Evolutionary conservation across 192 early-diverging fungal genomes (phyloP).

Genomic region (Glomus cerebriforme): DNA sequence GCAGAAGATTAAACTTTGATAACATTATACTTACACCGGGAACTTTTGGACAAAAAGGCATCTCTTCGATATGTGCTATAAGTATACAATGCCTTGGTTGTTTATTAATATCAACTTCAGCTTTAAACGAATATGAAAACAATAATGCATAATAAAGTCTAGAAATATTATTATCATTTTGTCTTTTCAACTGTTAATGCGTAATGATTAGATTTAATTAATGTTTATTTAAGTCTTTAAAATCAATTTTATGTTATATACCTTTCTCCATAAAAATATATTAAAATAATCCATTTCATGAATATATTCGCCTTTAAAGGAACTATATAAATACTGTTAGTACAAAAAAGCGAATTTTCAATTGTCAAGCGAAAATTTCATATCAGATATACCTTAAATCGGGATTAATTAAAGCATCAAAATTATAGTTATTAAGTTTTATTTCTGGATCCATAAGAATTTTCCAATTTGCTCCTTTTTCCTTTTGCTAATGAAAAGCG

Average conservation of each 20-base stretch:
- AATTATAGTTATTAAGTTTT: background rate
- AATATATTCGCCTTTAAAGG: background rate
- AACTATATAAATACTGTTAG: background rate
- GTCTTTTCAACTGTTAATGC: background rate
- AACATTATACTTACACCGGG: slow-evolving; percentile 8
- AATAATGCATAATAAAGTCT: background rate
- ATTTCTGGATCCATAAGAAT: background rate
- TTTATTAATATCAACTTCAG: background rate
- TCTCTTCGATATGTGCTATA: background rate
- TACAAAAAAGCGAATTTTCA: background rate
- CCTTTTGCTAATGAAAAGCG: background rate
- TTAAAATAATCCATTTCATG: background rate
- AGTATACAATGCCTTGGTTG: background rate
- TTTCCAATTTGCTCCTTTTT: background rate
- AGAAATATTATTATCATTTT: background rate
- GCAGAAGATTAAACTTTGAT: background rate
- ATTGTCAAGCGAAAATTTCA: background rate
- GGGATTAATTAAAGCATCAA: background rate
- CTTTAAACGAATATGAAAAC: background rate
- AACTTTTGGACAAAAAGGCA: background rate
- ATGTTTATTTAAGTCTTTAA: too few relatives aligned
- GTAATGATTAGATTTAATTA: too few relatives aligned
- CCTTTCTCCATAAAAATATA: background rate
- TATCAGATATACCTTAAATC: background rate
- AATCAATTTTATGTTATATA: background rate